Evolutionary conservation across 2,329 filamentous ascomycete genomes (phyloP).

Genomic region (Aschersonia sp.): DNA sequence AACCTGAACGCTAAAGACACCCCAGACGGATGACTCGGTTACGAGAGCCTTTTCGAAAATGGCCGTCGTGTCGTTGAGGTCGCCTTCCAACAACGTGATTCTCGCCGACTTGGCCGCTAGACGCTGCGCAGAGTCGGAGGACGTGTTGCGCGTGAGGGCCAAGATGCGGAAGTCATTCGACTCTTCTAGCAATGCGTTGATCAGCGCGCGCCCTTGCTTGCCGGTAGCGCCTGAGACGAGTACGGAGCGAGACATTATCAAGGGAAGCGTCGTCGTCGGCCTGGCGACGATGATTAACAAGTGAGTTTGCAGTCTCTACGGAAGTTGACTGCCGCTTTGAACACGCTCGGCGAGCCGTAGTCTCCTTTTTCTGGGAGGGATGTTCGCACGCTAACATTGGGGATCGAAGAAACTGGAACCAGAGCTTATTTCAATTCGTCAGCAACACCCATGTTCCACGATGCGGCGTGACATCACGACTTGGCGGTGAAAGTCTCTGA

Average conservation of each 20-base stretch:
- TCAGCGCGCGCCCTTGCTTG: constrained; percentile 21
- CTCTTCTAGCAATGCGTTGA: constrained; percentile 14
- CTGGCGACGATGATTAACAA: no score
- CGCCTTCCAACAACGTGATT: constrained; percentile 41
- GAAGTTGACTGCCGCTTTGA: no score
- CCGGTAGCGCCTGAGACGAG: constrained; percentile 22
- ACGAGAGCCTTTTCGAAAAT: constrained; percentile 31
- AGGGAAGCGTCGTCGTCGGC: not conserved
- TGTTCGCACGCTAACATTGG: no score
- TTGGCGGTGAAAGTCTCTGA: no score
- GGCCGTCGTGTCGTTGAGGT: constrained; percentile 31
- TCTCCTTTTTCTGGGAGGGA: no score
- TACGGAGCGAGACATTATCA: constrained; percentile 12
- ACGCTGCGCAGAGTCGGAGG: constrained; percentile 22
- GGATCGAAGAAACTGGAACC: not conserved
- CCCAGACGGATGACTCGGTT: constrained; percentile 28
- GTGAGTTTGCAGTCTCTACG: no score
- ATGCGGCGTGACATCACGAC: not conserved
- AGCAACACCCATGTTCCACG: no score
- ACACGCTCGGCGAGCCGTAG: no score
- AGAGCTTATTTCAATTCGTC: not conserved
- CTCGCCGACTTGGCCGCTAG: constrained; percentile 21
- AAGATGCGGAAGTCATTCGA: constrained; percentile 33
- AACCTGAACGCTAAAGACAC: constrained; percentile 29
- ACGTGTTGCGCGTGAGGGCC: constrained; percentile 16